Base-by-base conservation (phyloP, 2,329 filamentous ascomycete genomes). In the Sporothrix inflata region DNA sequence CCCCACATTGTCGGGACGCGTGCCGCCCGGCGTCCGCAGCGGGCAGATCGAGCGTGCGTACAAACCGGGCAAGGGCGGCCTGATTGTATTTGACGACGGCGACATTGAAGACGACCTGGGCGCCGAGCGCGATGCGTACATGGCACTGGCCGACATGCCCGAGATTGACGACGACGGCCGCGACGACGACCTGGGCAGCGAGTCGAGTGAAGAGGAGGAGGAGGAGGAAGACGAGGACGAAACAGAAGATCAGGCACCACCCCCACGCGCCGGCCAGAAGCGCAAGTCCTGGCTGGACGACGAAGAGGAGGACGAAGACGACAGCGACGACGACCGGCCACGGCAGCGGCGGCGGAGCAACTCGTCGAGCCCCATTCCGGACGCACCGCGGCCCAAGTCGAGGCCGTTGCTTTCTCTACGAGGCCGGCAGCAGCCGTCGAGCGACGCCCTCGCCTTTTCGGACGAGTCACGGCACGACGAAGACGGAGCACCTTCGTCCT, bases 81-180 rank as follows among this genome's bases (percentile, higher is more conserved):
- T 99, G 55, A 89, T 99, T 74, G 94, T 98, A 1, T 97, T 96
- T 80, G 96, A 98, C 78, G 96, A 98, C 79, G 96, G 95, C 1
- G 96, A 99, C 80, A 94, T 99, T 68, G 92, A 95, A 76, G 92
- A 95, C 76, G 92, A 94, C 45, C 83, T 99, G 45, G 82, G 81
- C 14, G 83, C 84, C 0, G 94, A 98, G 81, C 88, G 89, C 76
- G 90, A 93, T 73, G 94, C 96, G 51, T 98, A 97, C 78, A 88
- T 92, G 75, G 91, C 91, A n/a, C 21, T 98, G 69, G 85, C 93
- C 61, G 91, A 94, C 74, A 98, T 99, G 94, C 95, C 94, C 0
- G 93, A 97, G 63, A 83, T 97, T 65, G 93, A 93, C 51, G 93
- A 96, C 42, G 88, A 91, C 38, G 86, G 86, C 45, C 14, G 47